Conservation (phyloP, 2,329 filamentous ascomycete genomes). For the Monosporascus sp. region DNA sequence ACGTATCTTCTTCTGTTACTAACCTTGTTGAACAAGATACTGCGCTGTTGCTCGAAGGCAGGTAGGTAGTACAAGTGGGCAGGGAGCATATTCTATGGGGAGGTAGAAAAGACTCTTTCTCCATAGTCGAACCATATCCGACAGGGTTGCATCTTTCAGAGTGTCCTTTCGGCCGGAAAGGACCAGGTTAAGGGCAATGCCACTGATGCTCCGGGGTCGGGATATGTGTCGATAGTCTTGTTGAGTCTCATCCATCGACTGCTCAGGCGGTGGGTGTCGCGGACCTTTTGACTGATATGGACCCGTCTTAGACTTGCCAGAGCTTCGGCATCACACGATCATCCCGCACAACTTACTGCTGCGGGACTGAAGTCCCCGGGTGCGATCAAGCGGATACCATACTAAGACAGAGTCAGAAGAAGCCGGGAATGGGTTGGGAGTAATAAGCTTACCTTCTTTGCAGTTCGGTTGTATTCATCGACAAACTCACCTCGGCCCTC, state of each 20-base stretch:
- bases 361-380: constrained; percentile 19
- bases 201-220: constrained; percentile 50
- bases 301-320: not conserved
- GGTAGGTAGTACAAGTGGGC: constrained; percentile 55
- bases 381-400: constrained; percentile 40
- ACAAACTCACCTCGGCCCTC: constrained; percentile 45
- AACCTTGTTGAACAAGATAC: constrained; percentile 55
- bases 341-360: constrained; percentile 12
- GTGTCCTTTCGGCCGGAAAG: constrained; percentile 36
- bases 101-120: constrained; percentile 58
- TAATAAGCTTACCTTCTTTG: constrained; percentile 42
- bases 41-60: constrained; percentile 63
- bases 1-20: constrained; percentile 8
- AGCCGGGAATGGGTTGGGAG: not conserved
- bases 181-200: constrained; percentile 43
- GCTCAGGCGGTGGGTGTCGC: constrained; percentile 27
- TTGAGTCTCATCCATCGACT: constrained; percentile 20
- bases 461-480: constrained; percentile 55
- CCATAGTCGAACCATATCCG: constrained; percentile 56
- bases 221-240: constrained; percentile 23
- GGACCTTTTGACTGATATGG: constrained; percentile 25
- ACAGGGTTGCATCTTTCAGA: constrained; percentile 45
- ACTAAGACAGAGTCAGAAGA: constrained; percentile 31
- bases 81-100: constrained; percentile 52
- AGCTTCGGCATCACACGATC: not conserved